Base-by-base conservation (phyloP, 495 filamentous ascomycete genomes). In the Copromyces sp. region DNA sequence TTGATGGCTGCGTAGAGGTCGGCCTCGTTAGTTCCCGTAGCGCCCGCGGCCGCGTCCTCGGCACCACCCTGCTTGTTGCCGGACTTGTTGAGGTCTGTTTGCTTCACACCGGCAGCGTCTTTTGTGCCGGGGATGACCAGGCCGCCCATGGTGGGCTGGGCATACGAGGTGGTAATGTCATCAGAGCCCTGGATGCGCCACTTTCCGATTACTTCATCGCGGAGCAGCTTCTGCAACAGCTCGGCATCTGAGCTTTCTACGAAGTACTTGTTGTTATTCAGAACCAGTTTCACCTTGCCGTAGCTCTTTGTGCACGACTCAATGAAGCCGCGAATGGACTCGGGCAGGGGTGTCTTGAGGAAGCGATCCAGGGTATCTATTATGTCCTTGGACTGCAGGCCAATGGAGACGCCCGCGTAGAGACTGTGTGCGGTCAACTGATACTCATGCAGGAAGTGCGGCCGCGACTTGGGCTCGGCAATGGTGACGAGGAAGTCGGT, bases 401-500 rank as follows among this genome's bases (percentile, higher is more conserved):
- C 95, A 69, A 98, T 93, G 11, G 94, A 97, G 3, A 98, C 93
- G 37, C 95, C 96, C 2, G 95, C 95, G 81, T 98, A 97, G 39
- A 99, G 85, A 80, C 93, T 97, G 80, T 98, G 94, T 6, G 92
- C 87, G 0, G 94, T 98, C 77, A 99, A 85, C 40, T 89, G 87
- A 82, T 98, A 99, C 81, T 99, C 95, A 80, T 98, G 96, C 14
- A 99, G 85, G 78, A 91, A 93, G 11, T 87, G 89, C 59, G 95
- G 95, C 42, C 95, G 89, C 35, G 94, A 97, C 74, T 93, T 84
- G 53, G 95, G 95, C 82, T 99, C 95, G 44, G 95, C 94, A 76
- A 99, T 93, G 53, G 94, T 97, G 69, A 95, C 96, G 71, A 99
- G 85, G 81, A 99, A 98, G 79, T 97, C 94, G 75, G 97, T 93